Evolutionary conservation across 305 asterid genomes (phyloP), one percentile per base, ranked within the genome.

Genomic region (Plantago coronopus): DNA sequence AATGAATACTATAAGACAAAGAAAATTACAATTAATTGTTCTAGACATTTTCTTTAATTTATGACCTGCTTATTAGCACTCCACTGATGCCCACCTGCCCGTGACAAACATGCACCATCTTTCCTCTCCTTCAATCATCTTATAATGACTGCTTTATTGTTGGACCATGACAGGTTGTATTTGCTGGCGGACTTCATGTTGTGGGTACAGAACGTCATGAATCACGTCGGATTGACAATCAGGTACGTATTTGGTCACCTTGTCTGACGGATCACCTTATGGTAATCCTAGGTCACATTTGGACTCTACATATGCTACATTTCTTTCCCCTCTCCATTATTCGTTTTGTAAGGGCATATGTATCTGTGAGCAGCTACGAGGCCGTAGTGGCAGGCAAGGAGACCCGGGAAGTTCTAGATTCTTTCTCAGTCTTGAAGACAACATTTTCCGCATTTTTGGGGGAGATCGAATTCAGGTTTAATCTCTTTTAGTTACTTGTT

Each of bases 321-420:
- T 20, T 65, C n/a, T n/a, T 59, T 59, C 14, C 72, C 61, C 65
- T 69, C 64, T 49, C 48, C 65, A 72, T 66, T 57, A 62, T 73
- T 56, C 14, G 49, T 27, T 38, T 43, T 53, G 20, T 53, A 31
- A 20, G n/a, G 22, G 57, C 14, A 37, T 46, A 51, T 71, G 47
- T 61, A 37, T 55, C 47, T 65, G 59, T 64, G 44, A 79, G 77
- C 80, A 93, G 99, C 85, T 93, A 67, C 96, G 99, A 54, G 99
- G 99, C 69, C 95, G 99, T 71, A 93, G 97, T 82, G 99, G 99
- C 78, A 83, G 99, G 74, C 99, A 93, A 75, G 99, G 99, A 57
- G 99, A 93, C 77, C 91, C 99, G 62, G 99, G 99, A 78, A 87
- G 99, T 83, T 89, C 99, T 54, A 94, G 99, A 46, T 93, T 93